These are phyloP conservation scores for Fusarium paranaense DNA, from an alignment of 2,329 filamentous ascomycete species.

Conservation along the genomic window DNA sequence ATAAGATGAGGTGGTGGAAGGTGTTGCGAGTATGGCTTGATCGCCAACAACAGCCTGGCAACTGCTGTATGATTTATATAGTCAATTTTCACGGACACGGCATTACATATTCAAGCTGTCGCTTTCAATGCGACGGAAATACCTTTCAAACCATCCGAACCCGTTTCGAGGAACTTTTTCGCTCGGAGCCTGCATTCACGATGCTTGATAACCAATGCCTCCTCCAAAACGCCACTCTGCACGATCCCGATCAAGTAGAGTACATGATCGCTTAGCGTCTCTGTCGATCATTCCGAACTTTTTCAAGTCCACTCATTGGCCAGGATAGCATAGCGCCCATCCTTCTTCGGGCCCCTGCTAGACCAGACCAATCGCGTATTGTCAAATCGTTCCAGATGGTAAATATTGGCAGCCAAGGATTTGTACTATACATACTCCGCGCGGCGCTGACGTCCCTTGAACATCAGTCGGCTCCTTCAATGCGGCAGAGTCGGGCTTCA, in stretches of 20 bases:
- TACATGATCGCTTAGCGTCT: background rate
- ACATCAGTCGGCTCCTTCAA: background rate
- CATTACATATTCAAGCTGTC: background rate
- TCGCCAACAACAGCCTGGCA: background rate
- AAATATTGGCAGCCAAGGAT: background rate
- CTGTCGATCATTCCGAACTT: background rate
- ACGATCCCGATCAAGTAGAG: background rate
- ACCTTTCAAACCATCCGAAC: background rate
- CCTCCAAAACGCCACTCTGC: background rate
- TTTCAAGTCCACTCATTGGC: background rate
- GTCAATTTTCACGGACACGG: background rate
- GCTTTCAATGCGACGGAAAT: background rate
- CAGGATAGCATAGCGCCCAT: too few relatives aligned
- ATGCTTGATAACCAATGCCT: background rate
- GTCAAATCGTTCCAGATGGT: constrained; percentile 1
- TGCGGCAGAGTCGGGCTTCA: background rate
- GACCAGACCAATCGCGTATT: background rate
- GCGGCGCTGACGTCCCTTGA: background rate
- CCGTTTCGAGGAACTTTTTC: constrained; percentile 1
- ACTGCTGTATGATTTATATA: background rate
- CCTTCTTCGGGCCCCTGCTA: background rate
- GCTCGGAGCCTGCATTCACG: background rate
- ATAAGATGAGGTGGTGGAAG: background rate
- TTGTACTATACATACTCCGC: background rate
- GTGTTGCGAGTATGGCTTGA: background rate